phyloP scores from a whole-genome alignment of 2,329 filamentous ascomycete genomes.

The Aspergillus sp. region DNA sequence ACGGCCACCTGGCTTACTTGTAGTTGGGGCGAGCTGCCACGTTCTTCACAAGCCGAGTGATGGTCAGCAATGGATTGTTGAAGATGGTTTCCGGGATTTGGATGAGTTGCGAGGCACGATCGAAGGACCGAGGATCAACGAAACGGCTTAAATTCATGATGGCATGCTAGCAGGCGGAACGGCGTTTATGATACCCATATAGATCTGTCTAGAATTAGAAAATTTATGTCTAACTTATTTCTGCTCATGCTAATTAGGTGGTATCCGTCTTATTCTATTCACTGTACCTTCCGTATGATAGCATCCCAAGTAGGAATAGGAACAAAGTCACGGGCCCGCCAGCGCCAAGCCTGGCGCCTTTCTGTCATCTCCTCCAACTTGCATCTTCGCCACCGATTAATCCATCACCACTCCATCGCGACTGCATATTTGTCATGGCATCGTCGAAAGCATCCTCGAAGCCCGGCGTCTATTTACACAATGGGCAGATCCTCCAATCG shows the following conservation, averaged over 20 bases:
- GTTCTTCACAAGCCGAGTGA: constrained; percentile 64
- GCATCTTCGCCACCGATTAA: background rate
- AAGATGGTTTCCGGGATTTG: constrained; percentile 80
- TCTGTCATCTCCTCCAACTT: background rate
- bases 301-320: background rate
- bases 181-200: constrained; percentile 15
- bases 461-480: constrained; percentile 38
- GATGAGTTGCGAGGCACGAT: constrained; percentile 48
- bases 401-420: constrained; percentile 7
- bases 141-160: constrained; percentile 1
- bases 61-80: constrained; percentile 73
- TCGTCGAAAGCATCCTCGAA: constrained; percentile 27
- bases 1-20: constrained; percentile 81
- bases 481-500: constrained; percentile 40
- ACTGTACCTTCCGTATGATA: background rate
- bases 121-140: constrained; percentile 3
- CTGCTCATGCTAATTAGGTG: background rate
- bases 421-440: constrained; percentile 26
- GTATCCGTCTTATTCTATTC: background rate
- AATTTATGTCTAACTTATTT: background rate
- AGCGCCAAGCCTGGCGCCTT: constrained; percentile 6
- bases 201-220: constrained; percentile 6
- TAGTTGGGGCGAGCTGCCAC: constrained; percentile 81
- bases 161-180: background rate
- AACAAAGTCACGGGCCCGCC: constrained; percentile 14